Percentiles rank a stretch among this genome's conserved stretches.
These are phyloP conservation scores for Pleoardoris graminearum DNA, from an alignment of 2,329 filamentous ascomycete genomes.

Conservation along the genomic window DNA sequence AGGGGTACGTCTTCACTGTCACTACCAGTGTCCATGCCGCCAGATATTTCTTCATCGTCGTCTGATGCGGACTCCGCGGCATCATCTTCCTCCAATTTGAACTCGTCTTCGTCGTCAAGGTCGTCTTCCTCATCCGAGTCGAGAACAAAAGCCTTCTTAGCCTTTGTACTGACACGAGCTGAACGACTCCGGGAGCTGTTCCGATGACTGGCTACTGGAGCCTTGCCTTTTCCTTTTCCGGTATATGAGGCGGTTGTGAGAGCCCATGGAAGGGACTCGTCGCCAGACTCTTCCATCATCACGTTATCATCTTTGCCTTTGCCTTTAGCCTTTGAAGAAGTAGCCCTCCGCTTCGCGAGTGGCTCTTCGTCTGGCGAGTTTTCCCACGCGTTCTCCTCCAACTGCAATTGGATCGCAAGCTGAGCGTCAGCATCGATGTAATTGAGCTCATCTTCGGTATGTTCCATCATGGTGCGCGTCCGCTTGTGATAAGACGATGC, in stretches of 20 bases:
- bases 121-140: slow-evolving; percentile 20
- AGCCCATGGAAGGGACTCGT: slow-evolving; percentile 10
- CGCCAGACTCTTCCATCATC: slow-evolving; percentile 12
- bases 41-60: slow-evolving; percentile 18
- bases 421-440: slow-evolving; percentile 54
- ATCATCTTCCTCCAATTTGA: slow-evolving; percentile 28
- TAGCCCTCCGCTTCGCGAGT: slow-evolving; percentile 11
- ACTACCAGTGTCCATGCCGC: slow-evolving; percentile 15
- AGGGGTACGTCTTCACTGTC: slow-evolving; percentile 35
- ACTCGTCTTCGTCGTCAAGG: slow-evolving; percentile 34
- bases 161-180: slow-evolving; percentile 25
- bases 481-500: slow-evolving; percentile 32
- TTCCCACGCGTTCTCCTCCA: slow-evolving; percentile 51
- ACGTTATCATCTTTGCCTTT: slow-evolving; percentile 17
- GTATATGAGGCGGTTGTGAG: slow-evolving; percentile 18
- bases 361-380: slow-evolving; percentile 42
- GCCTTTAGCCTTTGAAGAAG: slow-evolving; percentile 25
- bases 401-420: slow-evolving; percentile 61
- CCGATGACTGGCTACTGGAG: slow-evolving; percentile 19
- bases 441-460: slow-evolving; percentile 34
- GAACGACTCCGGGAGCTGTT: slow-evolving; percentile 21
- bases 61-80: slow-evolving; percentile 17
- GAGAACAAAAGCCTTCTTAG: slow-evolving; percentile 21
- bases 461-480: slow-evolving; percentile 22
- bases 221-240: slow-evolving; percentile 33